Conservation (phyloP, 2,329 filamentous ascomycete species). For the Pestalotiopsis sp. region DNA sequence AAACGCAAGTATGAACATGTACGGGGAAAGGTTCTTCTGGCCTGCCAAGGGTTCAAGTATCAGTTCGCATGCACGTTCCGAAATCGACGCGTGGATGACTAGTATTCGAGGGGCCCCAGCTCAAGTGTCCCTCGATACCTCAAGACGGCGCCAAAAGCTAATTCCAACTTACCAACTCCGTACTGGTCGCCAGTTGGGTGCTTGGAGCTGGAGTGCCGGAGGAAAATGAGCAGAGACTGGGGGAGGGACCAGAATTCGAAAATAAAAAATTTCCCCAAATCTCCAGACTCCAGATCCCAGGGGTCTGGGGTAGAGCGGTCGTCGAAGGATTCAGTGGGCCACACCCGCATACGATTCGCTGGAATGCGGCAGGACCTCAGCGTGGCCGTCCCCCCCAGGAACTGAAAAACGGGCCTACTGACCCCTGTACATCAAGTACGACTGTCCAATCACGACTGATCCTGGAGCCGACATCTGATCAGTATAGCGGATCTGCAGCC, state of each 20-base stretch:
- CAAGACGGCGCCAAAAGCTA: neutral
- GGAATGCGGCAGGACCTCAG: constrained; percentile 9
- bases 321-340: constrained; percentile 13
- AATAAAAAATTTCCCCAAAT: constrained; percentile 4
- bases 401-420: constrained; percentile 11
- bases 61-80: neutral
- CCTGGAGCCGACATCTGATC: constrained; percentile 7
- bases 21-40: neutral
- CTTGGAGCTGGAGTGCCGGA: neutral
- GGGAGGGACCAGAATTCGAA: neutral
- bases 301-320: constrained; percentile 9
- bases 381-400: constrained; percentile 1
- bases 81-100: neutral
- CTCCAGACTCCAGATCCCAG: constrained; percentile 13
- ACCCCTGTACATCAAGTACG: neutral
- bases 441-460: neutral
- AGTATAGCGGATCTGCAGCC: constrained; percentile 7
- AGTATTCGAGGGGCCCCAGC: neutral
- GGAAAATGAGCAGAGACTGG: neutral
- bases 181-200: no score
- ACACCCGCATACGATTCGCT: neutral
- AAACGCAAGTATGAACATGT: neutral
- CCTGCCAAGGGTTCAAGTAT: neutral
- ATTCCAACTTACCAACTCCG: neutral
- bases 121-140: neutral